phyloP scores from a whole-genome alignment of 1,139 yeast genomes.

The Dujonia santamariae region DNA sequence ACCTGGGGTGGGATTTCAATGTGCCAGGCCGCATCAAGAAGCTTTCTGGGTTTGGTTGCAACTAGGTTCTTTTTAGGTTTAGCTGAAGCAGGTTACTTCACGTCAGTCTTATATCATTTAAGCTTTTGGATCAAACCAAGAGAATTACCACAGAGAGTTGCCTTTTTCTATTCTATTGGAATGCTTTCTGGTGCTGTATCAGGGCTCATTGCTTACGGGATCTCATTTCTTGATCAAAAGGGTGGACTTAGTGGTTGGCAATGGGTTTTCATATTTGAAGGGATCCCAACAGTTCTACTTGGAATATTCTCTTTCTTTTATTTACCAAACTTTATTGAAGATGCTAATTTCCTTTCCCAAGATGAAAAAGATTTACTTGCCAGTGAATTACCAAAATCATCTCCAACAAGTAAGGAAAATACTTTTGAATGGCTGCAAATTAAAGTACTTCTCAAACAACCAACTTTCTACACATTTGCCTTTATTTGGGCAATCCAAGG shows the following conservation, averaged over 20 bases:
- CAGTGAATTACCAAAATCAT: constrained; percentile 9
- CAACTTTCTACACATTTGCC: constrained; percentile 16
- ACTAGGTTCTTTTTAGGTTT: constrained; percentile 26
- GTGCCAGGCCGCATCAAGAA: constrained; percentile 17
- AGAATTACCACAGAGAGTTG: constrained; percentile 14
- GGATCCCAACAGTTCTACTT: constrained; percentile 13
- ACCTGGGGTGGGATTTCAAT: constrained; percentile 14
- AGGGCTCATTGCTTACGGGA: constrained; percentile 16
- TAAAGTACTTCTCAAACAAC: constrained; percentile 12
- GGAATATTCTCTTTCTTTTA: constrained; percentile 8
- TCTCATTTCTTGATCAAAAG: constrained; percentile 10
- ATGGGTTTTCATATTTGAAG: constrained; percentile 17
- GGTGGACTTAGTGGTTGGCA: constrained; percentile 14
- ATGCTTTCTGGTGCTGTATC: constrained; percentile 14
- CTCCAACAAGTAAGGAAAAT: constrained; percentile 12
- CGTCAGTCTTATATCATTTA: constrained; percentile 16
- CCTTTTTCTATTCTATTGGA: constrained; percentile 15
- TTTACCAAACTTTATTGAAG: constrained; percentile 14
- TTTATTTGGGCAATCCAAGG: constrained; percentile 20
- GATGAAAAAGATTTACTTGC: constrained; percentile 11
- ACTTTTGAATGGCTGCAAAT: constrained; percentile 12
- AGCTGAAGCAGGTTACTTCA: constrained; percentile 24
- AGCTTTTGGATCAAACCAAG: constrained; percentile 14
- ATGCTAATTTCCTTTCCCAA: constrained; percentile 12
- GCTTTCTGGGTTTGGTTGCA: constrained; percentile 22